Base-by-base conservation (phyloP, 805 yeast genomes). In the Candida argentea region DNA sequence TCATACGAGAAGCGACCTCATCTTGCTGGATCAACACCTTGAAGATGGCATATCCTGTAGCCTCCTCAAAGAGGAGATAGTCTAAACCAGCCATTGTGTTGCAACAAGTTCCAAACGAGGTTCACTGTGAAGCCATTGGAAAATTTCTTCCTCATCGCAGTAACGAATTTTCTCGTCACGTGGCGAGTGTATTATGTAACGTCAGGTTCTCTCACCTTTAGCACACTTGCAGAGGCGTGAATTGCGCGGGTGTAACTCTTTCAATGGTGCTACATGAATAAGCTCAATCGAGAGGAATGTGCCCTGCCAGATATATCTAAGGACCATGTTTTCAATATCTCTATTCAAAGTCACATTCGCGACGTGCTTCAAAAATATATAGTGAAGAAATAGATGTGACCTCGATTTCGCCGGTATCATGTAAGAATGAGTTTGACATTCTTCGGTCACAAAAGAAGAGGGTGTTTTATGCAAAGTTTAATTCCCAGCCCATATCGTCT, bases 31-130 rank as follows among this genome's bases (percentile, higher is more conserved):
- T 67, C 46, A 77, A 74, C 37, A 91, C 96, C 60, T 89, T 83
- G 76, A 89, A 91, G 51, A 91, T 70, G 42, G 94, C 97, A 57
- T 89, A 91, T 44, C 98, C 98, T 30, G 97, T 86, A 36, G 98
- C 95, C 69, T 91, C 97, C 69, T 91, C 98, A 58, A 81, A 89
- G 50, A 91, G 78, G 55, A 91, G 75, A 65, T 76, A 91, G 62
- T 91, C 95, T 59, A 86, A 55, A 49, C 39, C 39, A 31, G 34
- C 38, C 42, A 38, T 38, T 19, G 25, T 34, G 28, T 35, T 14
- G 17, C 29, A 17, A 16, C 25, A 20, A 25, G 20, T 24, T 30
- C 27, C 22, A 27, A 22, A 15, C 20, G 16, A 24, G 20, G 16
- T 21, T 14, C 14, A 29, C 20, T 20, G 21, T 29, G 22, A 25